Conservation (phyloP, 805 yeast species). For the Starmerella bombi region DNA sequence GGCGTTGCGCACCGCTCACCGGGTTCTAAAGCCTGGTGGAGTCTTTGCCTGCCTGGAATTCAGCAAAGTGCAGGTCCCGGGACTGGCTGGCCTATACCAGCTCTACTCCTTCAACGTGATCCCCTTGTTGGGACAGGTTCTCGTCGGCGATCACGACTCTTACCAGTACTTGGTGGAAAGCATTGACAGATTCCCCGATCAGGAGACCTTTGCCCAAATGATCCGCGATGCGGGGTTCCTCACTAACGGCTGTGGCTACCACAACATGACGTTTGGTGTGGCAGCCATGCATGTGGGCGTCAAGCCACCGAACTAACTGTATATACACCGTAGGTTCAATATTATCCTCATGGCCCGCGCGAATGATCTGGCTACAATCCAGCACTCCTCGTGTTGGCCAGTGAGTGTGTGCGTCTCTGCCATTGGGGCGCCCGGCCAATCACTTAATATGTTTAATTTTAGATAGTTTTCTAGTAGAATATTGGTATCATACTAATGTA, state of each 20-base stretch:
- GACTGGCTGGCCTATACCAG: constrained; percentile 64
- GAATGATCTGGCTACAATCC: too few species aligned
- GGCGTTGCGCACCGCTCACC: constrained; percentile 86
- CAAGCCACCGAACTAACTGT: too few species aligned
- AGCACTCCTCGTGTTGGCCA: too few species aligned
- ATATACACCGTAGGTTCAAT: too few species aligned
- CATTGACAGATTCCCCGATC: constrained; percentile 80
- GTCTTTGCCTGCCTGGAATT: constrained; percentile 93
- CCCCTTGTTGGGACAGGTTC: constrained; percentile 89
- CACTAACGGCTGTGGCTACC: constrained; percentile 83
- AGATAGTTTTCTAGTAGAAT: too few species aligned
- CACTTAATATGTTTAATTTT: too few species aligned
- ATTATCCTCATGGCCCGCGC: too few species aligned
- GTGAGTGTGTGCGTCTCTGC: too few species aligned
- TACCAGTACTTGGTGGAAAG: constrained; percentile 94
- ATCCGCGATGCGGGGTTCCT: constrained; percentile 90
- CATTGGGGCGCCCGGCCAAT: too few species aligned
- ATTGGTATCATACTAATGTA: too few species aligned
- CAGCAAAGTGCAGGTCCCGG: constrained; percentile 73
- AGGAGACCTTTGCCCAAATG: constrained; percentile 82
- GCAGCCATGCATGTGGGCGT: constrained; percentile 95
- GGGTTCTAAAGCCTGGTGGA: constrained; percentile 95
- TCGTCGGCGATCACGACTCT: constrained; percentile 91
- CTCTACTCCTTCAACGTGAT: constrained; percentile 77
- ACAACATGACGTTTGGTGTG: constrained; percentile 84